Evolutionary conservation across 208 protist species (phyloP), one percentile per base, ranked within the genome.

Genomic region (Trypanosoma avium): DNA sequence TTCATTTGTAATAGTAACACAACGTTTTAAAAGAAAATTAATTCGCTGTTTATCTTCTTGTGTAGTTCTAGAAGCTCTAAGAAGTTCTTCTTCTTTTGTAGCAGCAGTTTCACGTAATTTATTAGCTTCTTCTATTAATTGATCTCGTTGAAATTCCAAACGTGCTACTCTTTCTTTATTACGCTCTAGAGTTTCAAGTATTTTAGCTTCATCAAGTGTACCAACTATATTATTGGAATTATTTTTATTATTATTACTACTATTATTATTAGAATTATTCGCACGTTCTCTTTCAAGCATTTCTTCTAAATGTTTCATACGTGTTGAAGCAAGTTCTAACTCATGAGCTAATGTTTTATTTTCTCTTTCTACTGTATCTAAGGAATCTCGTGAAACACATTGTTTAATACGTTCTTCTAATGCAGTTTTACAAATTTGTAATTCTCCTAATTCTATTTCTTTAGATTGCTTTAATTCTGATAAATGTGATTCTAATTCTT

Each of bases 1-100:
- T 9, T 95, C 86, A 4, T 70, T 74, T 8, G 82, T 84, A 24
- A 82, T 52, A 0, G 69, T 61, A 24, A 84, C 84, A 56, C 79
- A 86, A 64, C 90, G 90, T 67, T 92, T 86, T 15, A 92, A 42
- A 8, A 95, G 60, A 48, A 90, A 92, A 7, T 73, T 70, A 27
- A 93, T 78, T 33, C 89, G 89, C 69, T 93, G 79, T 64, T 93
- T 89, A 58, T 92, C 85, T 30, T 92, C 85, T 17, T 77, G 71
- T 45, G 73, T 57, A 29, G 73, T 57, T 24, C 77, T 77, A 47
- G 79, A 68, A 36, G 81, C 52, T 19, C 77, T 61, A 19, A 71
- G 64, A 0, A 67, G 55, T 49, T 92, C 82, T 49, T 77, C 47
- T 49, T 88, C 77, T 42, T 73, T 70, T 13, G 70, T 38, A 10